Percentiles rank a stretch among this genome's conserved stretches.
Evolutionary conservation across 73 alveolate species (phyloP).

Genomic region (Durusdinium trenchii): DNA sequence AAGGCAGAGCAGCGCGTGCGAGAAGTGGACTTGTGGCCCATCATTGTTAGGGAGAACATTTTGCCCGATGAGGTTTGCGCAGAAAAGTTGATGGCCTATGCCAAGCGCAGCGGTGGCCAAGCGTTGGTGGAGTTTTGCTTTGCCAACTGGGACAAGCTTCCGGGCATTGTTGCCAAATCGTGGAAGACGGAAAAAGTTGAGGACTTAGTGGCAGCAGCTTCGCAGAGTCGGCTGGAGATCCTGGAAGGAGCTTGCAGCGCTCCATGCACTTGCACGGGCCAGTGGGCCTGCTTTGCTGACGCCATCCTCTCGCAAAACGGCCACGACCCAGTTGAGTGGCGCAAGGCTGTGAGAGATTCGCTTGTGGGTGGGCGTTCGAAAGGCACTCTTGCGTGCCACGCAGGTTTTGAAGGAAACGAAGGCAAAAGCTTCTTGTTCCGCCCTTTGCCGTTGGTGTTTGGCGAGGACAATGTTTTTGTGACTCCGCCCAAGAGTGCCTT

Average conservation of each 20-base stretch:
- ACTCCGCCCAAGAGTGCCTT: neutral
- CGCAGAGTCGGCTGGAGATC: neutral
- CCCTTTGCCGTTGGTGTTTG: conserved; percentile 13
- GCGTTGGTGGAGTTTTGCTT: neutral
- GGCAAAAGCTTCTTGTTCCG: conserved; percentile 23
- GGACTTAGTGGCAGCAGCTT: neutral
- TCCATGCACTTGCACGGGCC: neutral
- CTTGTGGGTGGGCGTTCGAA: neutral
- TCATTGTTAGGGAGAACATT: neutral
- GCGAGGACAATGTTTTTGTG: conserved; percentile 12
- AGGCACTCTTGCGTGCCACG: neutral
- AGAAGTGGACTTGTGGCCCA: conserved; percentile 15
- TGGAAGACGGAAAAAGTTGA: neutral
- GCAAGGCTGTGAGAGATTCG: too few species aligned
- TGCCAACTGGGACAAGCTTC: neutral
- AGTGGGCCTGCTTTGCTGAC: neutral
- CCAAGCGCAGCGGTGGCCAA: conserved; percentile 15
- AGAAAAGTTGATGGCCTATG: conserved; percentile 1
- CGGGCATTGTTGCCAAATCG: neutral
- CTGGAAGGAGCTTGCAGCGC: neutral
- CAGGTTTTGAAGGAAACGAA: conserved; percentile 16
- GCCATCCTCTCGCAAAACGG: neutral
- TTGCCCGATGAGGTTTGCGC: neutral
- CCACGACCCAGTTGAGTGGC: neutral
- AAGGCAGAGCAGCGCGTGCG: neutral